Conservation (phyloP, 805 yeast genomes). For the Pichia gijzeniarum region DNA sequence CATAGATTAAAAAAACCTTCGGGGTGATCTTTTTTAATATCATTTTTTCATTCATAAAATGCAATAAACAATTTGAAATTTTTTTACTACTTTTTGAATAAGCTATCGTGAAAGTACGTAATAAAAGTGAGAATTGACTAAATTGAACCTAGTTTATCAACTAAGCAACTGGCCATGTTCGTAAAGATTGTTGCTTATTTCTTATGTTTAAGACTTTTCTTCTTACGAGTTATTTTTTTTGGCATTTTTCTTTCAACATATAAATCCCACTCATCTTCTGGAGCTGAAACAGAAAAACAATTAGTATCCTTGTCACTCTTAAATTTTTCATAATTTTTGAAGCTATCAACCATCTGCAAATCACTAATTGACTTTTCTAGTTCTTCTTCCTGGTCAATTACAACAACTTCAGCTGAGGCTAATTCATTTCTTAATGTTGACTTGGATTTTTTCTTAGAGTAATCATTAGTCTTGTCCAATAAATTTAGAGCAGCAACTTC, state of each 20-base stretch:
- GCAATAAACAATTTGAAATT: no score
- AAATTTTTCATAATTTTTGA: constrained; percentile 15
- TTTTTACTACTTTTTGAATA: no score
- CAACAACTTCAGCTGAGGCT: constrained; percentile 6
- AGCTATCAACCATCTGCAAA: constrained; percentile 25
- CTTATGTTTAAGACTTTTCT: neutral
- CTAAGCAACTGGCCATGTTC: no score
- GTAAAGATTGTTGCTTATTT: no score
- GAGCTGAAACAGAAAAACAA: neutral
- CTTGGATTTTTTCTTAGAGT: neutral
- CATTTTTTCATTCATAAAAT: no score
- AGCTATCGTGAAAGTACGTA: no score
- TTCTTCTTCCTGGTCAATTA: constrained; percentile 27
- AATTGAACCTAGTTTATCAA: no score
- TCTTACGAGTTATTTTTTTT: constrained; percentile 4
- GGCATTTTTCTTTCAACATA: constrained; percentile 4
- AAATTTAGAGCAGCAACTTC: constrained; percentile 40
- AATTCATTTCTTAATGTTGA: no score
- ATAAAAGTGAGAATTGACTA: no score
- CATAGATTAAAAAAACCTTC: no score
- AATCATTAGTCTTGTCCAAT: neutral
- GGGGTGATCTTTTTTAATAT: no score
- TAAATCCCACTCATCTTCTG: constrained; percentile 7
- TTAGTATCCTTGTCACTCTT: neutral
- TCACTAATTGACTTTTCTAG: constrained; percentile 30